Conservation (phyloP, 225 moss, liverwort and hornwort species). For the Climacium dendroides region DNA sequence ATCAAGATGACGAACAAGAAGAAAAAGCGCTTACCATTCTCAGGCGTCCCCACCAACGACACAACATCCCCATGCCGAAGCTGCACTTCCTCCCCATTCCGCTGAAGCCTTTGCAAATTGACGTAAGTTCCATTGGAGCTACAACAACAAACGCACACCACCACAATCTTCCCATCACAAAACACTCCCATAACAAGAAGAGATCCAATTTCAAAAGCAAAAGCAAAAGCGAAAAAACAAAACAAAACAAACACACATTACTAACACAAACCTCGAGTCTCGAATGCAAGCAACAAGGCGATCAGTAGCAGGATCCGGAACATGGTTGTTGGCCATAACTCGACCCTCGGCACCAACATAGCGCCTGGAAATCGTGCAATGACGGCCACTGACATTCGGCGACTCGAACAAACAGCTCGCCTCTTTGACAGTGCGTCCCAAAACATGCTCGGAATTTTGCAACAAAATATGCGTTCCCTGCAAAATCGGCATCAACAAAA, state of each 20-base stretch:
- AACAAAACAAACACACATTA: background rate
- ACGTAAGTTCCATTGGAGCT: conserved; percentile 49
- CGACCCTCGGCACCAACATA: conserved; percentile 26
- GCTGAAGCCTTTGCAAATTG: conserved; percentile 26
- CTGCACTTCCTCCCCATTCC: conserved; percentile 34
- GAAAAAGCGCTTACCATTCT: conserved; percentile 40
- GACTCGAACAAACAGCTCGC: conserved; percentile 69
- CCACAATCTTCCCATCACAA: background rate
- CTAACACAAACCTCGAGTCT: conserved; percentile 52
- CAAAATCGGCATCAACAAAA: background rate
- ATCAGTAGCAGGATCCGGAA: conserved; percentile 43
- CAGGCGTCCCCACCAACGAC: conserved; percentile 41
- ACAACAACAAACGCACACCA: background rate
- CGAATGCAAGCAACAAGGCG: conserved; percentile 40
- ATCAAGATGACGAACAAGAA: background rate
- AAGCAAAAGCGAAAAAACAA: background rate
- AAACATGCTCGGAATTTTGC: conserved; percentile 58
- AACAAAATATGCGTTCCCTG: conserved; percentile 71
- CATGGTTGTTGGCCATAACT: conserved; percentile 15
- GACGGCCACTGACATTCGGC: conserved; percentile 76
- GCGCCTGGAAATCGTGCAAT: conserved; percentile 60
- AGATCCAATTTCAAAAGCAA: background rate
- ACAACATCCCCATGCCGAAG: conserved; percentile 43
- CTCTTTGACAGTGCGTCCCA: conserved; percentile 70
- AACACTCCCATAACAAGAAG: background rate